A percentile compares a stretch with the other conserved stretches of the same genome.
These are phyloP conservation scores for Ascochyta pisi DNA, from an alignment of 2,329 filamentous ascomycete species.

Conservation along the genomic window DNA sequence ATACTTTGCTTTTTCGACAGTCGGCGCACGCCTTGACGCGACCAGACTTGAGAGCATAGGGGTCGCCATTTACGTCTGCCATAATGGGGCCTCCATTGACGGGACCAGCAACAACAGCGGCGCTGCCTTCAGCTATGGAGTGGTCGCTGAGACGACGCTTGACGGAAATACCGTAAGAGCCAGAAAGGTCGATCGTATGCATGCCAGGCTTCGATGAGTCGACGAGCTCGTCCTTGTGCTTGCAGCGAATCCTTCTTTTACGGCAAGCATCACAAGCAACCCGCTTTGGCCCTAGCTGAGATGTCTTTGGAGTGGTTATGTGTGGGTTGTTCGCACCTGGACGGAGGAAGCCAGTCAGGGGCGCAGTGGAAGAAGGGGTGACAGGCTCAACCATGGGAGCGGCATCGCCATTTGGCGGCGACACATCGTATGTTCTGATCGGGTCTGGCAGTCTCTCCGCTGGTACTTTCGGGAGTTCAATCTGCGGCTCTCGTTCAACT, in stretches of 20 bases:
- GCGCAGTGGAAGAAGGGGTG: slow-evolving; percentile 37
- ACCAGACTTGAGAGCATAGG: slow-evolving; percentile 61
- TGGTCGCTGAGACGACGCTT: slow-evolving; percentile 45
- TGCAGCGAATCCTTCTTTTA: slow-evolving; percentile 67
- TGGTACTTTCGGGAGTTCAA: slow-evolving; percentile 52
- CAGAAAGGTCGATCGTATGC: slow-evolving; percentile 42
- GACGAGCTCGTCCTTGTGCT: slow-evolving; percentile 65
- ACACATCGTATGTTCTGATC: slow-evolving; percentile 33
- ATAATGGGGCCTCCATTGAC: slow-evolving; percentile 42
- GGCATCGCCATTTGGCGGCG: slow-evolving; percentile 15
- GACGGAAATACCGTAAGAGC: slow-evolving; percentile 42
- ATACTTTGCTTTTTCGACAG: slow-evolving; percentile 71
- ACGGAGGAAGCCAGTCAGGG: slow-evolving; percentile 46
- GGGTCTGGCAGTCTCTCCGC: slow-evolving; percentile 52
- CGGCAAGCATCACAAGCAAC: slow-evolving; percentile 69
- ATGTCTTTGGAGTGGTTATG: slow-evolving; percentile 61
- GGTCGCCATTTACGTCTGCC: slow-evolving; percentile 45
- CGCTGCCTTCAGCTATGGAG: slow-evolving; percentile 29
- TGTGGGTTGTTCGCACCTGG: slow-evolving; percentile 47
- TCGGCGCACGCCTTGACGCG: slow-evolving; percentile 70
- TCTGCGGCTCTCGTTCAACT: slow-evolving; percentile 61
- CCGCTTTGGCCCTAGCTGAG: slow-evolving; percentile 65
- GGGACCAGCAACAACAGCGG: slow-evolving; percentile 25
- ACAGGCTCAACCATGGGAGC: slow-evolving; percentile 14
- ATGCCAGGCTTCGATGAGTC: slow-evolving; percentile 41